Base-by-base conservation (phyloP, 2,329 filamentous ascomycete genomes). In the Fusarium sambucinum region DNA sequence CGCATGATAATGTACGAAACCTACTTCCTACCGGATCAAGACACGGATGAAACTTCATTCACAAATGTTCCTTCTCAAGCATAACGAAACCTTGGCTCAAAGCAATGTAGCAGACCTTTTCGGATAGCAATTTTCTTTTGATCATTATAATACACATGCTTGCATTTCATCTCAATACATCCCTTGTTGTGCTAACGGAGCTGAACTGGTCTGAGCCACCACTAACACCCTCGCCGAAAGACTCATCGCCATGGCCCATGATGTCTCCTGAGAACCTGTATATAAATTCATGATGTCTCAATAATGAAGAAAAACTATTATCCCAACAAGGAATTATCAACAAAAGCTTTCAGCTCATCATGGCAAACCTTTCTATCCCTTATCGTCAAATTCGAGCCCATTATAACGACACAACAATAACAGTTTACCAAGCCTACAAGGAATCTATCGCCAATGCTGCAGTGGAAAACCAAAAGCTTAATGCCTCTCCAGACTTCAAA, bases 391-490 rank as follows among this genome's bases (percentile, higher is more conserved):
- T 89, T 62, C 84, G 87, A 35, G 86, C 86, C 16, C 62, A 72
- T 17, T 84, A 84, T 73, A 82, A 85, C 63, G 69, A 78, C 9
- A 68, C 80, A 3, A 86, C 83, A 29, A 85, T 90, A 64, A 89
- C 85, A 5, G 82, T 90, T 58, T 90, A 90, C 75, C 87, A 90
- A 76, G 88, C 87, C 23, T 90, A 89, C 77, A 82, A 81, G 27
- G 38, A 76, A 21, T 69, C 77, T 41, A 90, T 89, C 71, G 87
- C 87, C 17, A 64, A 76, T 16, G 79, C 85, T 6, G 87, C 87
- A 7, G 79, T 89, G 9, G 53, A 76, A 5, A 56, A 77, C 3
- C 86, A 89, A 69, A 82, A 78, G 11, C 82, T 90, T 40, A 77
- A 82, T 47, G 83, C 85, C 1, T 86, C 84, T 1, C 79, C 85